phyloP scores from a whole-genome alignment of 179 eudicot species.

The Silene noctiflora region DNA sequence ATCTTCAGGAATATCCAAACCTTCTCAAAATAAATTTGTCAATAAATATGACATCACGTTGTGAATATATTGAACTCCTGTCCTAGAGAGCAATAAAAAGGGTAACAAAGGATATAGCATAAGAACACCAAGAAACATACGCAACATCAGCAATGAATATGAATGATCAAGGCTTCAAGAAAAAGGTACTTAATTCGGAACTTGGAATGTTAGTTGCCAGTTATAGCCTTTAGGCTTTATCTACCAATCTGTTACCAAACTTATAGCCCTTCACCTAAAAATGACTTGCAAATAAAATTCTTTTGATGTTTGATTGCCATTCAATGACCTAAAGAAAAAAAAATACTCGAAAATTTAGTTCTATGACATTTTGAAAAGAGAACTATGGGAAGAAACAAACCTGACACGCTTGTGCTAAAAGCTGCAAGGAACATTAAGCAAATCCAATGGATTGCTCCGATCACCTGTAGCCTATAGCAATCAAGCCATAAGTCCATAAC shows the following conservation, averaged over 20 bases:
- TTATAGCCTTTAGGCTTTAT: not conserved
- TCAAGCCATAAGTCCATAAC: not conserved
- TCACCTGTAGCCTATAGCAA: not conserved
- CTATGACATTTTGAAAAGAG: slow-evolving; percentile 3
- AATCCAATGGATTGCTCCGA: not conserved
- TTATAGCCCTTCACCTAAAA: not conserved
- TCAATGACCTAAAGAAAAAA: not conserved
- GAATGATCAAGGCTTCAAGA: not conserved
- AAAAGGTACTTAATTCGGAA: not conserved
- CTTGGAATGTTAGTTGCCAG: not conserved
- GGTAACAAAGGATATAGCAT: not conserved
- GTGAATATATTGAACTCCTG: too few species aligned
- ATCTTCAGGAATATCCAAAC: too few species aligned
- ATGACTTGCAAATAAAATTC: not conserved
- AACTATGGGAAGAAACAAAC: slow-evolving; percentile 2
- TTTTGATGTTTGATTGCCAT: not conserved
- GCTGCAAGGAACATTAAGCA: slow-evolving; percentile 6
- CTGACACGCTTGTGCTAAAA: not conserved
- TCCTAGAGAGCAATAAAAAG: not conserved
- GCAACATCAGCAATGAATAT: not conserved
- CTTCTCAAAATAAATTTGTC: too few species aligned
- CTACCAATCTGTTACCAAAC: not conserved
- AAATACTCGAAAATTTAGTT: not conserved
- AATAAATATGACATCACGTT: too few species aligned
- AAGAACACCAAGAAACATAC: not conserved